Evolutionary conservation across 768 basidiomycete species (phyloP).

Genomic region (Termitomyces sp.): DNA sequence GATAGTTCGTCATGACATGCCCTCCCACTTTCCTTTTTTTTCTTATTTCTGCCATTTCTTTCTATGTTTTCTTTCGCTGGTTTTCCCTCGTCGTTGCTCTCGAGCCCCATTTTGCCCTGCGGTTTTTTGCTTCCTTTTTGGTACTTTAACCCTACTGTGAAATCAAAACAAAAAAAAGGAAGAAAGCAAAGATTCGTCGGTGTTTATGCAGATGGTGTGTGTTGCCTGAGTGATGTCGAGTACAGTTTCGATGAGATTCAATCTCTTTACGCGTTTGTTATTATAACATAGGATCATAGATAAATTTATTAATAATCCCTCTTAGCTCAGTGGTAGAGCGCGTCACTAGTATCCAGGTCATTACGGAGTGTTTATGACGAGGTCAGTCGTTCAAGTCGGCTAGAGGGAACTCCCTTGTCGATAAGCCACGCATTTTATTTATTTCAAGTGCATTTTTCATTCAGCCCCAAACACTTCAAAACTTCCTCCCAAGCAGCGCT

Average conservation of each 20-base stretch:
- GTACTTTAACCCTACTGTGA: too few species aligned
- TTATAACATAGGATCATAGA: too few species aligned
- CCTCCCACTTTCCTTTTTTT: not conserved
- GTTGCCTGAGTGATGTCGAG: not conserved
- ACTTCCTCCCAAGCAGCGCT: too few species aligned
- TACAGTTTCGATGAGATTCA: slow-evolving; percentile 6
- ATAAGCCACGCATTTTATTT: too few species aligned
- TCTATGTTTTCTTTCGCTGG: not conserved
- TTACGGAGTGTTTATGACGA: slow-evolving; percentile 24
- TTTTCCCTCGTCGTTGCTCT: too few species aligned
- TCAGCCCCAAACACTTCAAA: too few species aligned
- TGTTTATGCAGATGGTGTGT: too few species aligned
- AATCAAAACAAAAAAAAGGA: too few species aligned
- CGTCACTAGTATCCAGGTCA: slow-evolving; percentile 21
- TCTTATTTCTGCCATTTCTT: too few species aligned
- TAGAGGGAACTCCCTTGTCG: not conserved
- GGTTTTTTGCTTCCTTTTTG: not conserved
- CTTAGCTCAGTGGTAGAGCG: slow-evolving; percentile 35
- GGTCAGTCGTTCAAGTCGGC: slow-evolving; percentile 1
- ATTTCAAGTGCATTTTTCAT: too few species aligned
- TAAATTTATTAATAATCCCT: slow-evolving; percentile 3
- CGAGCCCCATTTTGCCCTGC: not conserved
- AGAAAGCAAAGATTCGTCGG: too few species aligned
- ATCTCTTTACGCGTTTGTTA: too few species aligned
- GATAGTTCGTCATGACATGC: not conserved